Evolutionary conservation across 108 stramenopile genomes (phyloP), one percentile per base, ranked within the genome.

Genomic region (Discostella stelligeroides): DNA sequence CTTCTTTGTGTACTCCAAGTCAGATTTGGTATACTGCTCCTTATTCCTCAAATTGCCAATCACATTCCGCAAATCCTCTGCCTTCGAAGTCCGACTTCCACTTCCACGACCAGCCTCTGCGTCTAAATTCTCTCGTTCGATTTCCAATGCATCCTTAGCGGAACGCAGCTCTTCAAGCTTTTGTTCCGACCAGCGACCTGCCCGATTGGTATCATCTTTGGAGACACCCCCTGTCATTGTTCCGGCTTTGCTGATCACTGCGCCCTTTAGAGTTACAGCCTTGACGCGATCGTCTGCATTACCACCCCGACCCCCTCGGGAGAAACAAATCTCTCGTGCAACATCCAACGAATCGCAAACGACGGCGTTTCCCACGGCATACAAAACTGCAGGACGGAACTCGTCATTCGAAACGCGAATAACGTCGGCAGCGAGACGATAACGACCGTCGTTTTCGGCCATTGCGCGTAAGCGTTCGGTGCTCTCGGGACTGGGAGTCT

Each of bases 201-300:
- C 89, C 3, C 86, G 80, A 61, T 82, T 83, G 66, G 63, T 70
- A 45, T 85, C 83, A 17, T 92, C 92, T 57, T 78, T 81, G 28
- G 87, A 81, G 13, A 87, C 83, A 53, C 98, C 98, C 7, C 98
- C 98, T 7, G 97, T 99, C 96, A 99, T 99, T 53, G 95, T 97
- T 27, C 98, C 98, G 12, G 95, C 92, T 81, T 97, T 98, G 82
- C 87, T 87, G 64, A 99, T 98, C 50, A 97, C 92, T 29, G 90
- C 88, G 8, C 98, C 98, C 27, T 81, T 88, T 27, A 98, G 34
- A 5, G 98, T 98, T 45, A 99, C 98, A 6, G 97, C 97, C 79
- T 98, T 98, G 85, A 96, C 69, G n/a, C 87, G 66, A 56, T 80
- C 70, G 23, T 86, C 78, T 3, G 51, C 61, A 29, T 47, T 75